Evolutionary conservation across 1,284 basidiomycete genomes (phyloP).

Genomic region (Rhizoctonia solani): DNA sequence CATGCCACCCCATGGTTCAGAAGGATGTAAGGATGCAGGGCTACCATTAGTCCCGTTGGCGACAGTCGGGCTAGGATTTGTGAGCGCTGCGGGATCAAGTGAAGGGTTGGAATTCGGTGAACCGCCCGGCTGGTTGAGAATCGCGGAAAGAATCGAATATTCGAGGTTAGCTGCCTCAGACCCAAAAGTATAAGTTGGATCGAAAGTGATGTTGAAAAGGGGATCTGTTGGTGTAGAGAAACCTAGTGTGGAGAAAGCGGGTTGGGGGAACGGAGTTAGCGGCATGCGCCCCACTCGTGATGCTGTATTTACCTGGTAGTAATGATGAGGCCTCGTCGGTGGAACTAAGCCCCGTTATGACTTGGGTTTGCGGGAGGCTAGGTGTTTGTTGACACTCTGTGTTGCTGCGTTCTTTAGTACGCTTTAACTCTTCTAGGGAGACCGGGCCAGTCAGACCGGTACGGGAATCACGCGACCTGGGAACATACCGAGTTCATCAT

Average conservation of each 20-base stretch:
- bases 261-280: slow-evolving; percentile 40
- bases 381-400: slow-evolving; percentile 34
- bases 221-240: slow-evolving; percentile 56
- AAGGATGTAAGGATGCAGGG: slow-evolving; percentile 41
- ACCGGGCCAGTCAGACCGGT: slow-evolving; percentile 4
- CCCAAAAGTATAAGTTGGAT: slow-evolving; percentile 70
- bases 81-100: slow-evolving; percentile 25
- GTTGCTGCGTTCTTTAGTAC: slow-evolving; percentile 39
- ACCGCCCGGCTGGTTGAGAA: slow-evolving; percentile 53
- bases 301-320: slow-evolving; percentile 35
- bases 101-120: slow-evolving; percentile 19
- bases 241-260: slow-evolving; percentile 37
- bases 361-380: slow-evolving; percentile 22
- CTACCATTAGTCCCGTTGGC: slow-evolving; percentile 37
- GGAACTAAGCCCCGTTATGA: background rate
- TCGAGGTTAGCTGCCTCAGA: slow-evolving; percentile 89
- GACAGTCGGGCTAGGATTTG: slow-evolving; percentile 21
- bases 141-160: slow-evolving; percentile 89
- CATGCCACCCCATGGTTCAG: slow-evolving; percentile 31
- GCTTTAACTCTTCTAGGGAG: slow-evolving; percentile 38
- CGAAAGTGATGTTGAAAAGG: slow-evolving; percentile 64
- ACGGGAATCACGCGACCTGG: slow-evolving; percentile 17
- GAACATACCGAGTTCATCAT: slow-evolving; percentile 81
- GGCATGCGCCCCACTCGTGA: slow-evolving; percentile 37
- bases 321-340: slow-evolving; percentile 9